phyloP scores from a whole-genome alignment of 345 rosid species.

The Euphorbia lathyris region DNA sequence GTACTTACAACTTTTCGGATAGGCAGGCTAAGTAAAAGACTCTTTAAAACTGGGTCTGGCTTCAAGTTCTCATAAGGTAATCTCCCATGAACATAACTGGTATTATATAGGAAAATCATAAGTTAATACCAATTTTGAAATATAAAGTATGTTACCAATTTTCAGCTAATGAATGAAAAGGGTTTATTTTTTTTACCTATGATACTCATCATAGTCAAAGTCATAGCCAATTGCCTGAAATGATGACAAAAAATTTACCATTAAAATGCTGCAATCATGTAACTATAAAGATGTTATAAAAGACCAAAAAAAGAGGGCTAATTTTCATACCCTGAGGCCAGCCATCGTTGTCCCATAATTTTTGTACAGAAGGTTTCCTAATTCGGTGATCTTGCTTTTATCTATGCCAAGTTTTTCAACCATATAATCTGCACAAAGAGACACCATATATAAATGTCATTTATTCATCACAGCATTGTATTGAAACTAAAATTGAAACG shows the following conservation, averaged over 20 bases:
- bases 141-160: neutral
- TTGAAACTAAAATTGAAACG: too few relatives aligned
- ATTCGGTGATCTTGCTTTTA: constrained; percentile 47
- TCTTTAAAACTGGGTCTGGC: constrained; percentile 76
- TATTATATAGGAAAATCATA: constrained; percentile 15
- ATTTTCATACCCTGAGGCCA: constrained; percentile 73
- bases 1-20: constrained; percentile 72
- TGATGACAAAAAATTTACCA: neutral
- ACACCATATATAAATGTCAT: neutral
- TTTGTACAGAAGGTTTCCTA: constrained; percentile 74
- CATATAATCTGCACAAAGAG: constrained; percentile 62
- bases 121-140: neutral
- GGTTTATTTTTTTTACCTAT: constrained; percentile 43
- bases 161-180: neutral
- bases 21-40: constrained; percentile 72
- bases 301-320: neutral
- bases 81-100: constrained; percentile 85
- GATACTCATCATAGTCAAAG: constrained; percentile 92
- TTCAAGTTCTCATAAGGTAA: constrained; percentile 87
- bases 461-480: neutral
- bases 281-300: neutral
- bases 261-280: neutral
- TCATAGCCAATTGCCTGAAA: constrained; percentile 89
- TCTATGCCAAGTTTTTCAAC: constrained; percentile 76
- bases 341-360: constrained; percentile 99